A percentile compares a stretch with the other conserved stretches of the same genome.
Conservation (phyloP, 257 asterid species). For the Nicotiana benthamiana region DNA sequence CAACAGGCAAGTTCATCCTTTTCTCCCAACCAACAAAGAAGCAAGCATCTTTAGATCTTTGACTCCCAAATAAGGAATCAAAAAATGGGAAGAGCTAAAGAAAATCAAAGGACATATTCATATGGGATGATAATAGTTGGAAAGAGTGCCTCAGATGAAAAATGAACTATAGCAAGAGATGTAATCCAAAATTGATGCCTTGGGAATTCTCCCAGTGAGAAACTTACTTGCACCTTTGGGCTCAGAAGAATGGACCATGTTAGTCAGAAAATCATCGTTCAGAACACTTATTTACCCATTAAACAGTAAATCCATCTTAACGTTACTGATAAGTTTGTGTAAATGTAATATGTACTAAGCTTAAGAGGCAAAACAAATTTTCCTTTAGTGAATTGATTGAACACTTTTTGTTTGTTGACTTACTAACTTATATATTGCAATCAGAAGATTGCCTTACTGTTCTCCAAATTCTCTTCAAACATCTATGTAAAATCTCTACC, state of each 20-base stretch:
- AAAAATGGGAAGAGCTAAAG: not conserved
- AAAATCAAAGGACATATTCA: not conserved
- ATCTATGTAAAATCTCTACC: not conserved
- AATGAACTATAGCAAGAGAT: not conserved
- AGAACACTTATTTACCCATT: not conserved
- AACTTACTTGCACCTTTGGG: not conserved
- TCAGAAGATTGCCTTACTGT: not conserved
- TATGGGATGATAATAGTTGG: not conserved
- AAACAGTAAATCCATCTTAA: not conserved
- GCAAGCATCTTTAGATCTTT: not conserved
- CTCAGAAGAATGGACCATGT: not conserved
- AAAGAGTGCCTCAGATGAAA: not conserved
- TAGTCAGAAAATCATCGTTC: not conserved
- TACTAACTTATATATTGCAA: not conserved
- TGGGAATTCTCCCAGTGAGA: not conserved
- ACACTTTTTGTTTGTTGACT: not conserved
- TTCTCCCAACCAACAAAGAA: not conserved
- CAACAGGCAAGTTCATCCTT: not conserved
- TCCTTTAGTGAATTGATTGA: not conserved
- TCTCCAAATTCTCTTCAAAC: not conserved
- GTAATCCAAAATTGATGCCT: not conserved
- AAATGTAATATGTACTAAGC: not conserved
- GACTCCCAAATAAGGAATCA: not conserved
- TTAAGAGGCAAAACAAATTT: not conserved
- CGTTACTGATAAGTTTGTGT: not conserved